Percentiles rank a stretch among this genome's conserved stretches.
Evolutionary conservation across 805 yeast genomes (phyloP).

Genomic region (Kazachstania psychrophila): DNA sequence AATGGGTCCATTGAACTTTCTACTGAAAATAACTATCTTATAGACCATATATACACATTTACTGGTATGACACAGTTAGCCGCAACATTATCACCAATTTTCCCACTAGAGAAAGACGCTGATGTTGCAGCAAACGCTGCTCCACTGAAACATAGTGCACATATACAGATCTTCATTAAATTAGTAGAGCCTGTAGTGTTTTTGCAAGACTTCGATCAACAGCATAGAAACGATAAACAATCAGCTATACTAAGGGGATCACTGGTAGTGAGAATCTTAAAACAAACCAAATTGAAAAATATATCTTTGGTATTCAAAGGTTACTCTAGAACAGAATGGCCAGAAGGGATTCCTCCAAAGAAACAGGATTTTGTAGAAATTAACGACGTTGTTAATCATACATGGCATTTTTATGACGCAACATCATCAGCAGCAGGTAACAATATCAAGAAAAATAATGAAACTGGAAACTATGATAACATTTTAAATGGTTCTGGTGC

Average conservation of each 20-base stretch:
- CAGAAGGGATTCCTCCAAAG: constrained; percentile 95
- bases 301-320: constrained; percentile 60
- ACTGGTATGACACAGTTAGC: constrained; percentile 8
- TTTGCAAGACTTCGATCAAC: constrained; percentile 68
- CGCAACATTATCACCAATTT: constrained; percentile 36
- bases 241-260: constrained; percentile 81
- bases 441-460: neutral
- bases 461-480: constrained; percentile 5
- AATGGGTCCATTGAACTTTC: no score
- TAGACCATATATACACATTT: neutral
- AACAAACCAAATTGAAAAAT: constrained; percentile 61
- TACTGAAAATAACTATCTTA: no score
- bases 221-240: constrained; percentile 55
- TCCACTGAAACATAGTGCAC: constrained; percentile 52
- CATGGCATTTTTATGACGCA: constrained; percentile 76
- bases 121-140: constrained; percentile 30
- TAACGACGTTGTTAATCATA: constrained; percentile 60
- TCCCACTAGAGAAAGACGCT: constrained; percentile 46
- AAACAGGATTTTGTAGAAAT: constrained; percentile 56
- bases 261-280: constrained; percentile 55
- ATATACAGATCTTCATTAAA: constrained; percentile 61
- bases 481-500: constrained; percentile 13
- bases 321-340: constrained; percentile 80
- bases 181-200: constrained; percentile 75
- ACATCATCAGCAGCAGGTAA: neutral